phyloP scores from a whole-genome alignment of 331 rosid genomes.

The Acacia pycnantha region DNA sequence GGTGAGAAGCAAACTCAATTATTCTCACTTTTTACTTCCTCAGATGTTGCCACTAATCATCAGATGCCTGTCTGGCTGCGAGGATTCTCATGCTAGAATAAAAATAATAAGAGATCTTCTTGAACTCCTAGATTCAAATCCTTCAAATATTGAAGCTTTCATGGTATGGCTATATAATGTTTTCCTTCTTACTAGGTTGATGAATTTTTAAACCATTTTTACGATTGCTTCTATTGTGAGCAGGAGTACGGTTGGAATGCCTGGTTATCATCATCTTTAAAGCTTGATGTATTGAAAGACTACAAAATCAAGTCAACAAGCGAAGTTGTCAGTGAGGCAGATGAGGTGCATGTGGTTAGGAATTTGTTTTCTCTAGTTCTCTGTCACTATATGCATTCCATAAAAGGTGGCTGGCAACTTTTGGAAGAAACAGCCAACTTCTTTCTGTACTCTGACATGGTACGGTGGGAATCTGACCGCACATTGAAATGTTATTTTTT shows the following conservation, averaged over 20 bases:
- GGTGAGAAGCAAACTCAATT: slow-evolving; percentile 68
- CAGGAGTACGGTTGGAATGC: slow-evolving; percentile 98
- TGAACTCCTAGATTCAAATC: slow-evolving; percentile 93
- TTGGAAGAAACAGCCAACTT: slow-evolving; percentile 86
- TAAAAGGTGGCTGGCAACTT: slow-evolving; percentile 98
- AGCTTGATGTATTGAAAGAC: slow-evolving; percentile 68
- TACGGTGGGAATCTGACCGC: slow-evolving; percentile 47
- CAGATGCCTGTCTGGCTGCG: slow-evolving; percentile 76
- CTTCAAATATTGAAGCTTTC: slow-evolving; percentile 93
- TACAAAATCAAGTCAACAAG: slow-evolving; percentile 44
- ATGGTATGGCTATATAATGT: slow-evolving; percentile 57
- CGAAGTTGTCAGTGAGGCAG: slow-evolving; percentile 46
- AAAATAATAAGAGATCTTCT: slow-evolving; percentile 79
- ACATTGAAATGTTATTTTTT: slow-evolving; percentile 24
- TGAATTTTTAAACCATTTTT: neutral
- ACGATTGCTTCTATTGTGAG: slow-evolving; percentile 28
- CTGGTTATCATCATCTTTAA: slow-evolving; percentile 74
- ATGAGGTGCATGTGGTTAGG: slow-evolving; percentile 63
- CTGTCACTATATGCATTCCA: slow-evolving; percentile 67
- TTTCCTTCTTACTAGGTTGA: slow-evolving; percentile 23
- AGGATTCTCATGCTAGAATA: slow-evolving; percentile 59
- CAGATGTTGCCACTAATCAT: slow-evolving; percentile 84
- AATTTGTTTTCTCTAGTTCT: slow-evolving; percentile 81
- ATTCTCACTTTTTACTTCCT: slow-evolving; percentile 84
- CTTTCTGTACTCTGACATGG: slow-evolving; percentile 67